phyloP scores from a whole-genome alignment of 345 rosid genomes.

The Nasturtium officinale region DNA sequence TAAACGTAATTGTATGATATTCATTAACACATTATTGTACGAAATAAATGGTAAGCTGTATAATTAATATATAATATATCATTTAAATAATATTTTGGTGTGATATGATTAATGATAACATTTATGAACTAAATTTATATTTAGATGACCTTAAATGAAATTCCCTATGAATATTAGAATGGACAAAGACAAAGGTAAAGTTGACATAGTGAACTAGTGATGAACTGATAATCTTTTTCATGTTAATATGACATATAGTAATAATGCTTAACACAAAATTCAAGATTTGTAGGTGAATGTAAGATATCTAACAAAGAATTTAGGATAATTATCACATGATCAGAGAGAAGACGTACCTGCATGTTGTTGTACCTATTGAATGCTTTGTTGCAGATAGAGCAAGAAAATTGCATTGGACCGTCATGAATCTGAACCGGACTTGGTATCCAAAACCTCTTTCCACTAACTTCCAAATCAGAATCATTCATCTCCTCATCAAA shows the following conservation, averaged over 20 bases:
- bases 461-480: conserved; percentile 37
- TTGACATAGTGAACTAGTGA: conserved; percentile 15
- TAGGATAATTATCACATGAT: conserved; percentile 3
- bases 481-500: conserved; percentile 12
- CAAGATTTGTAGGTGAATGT: conserved; percentile 6
- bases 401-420: conserved; percentile 97
- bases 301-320: conserved; percentile 4
- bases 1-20: no score
- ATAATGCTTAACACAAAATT: not conserved
- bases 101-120: not conserved
- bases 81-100: not conserved
- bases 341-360: conserved; percentile 63
- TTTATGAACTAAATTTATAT: no score
- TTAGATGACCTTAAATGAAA: not conserved
- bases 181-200: conserved; percentile 42
- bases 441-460: conserved; percentile 75
- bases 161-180: conserved; percentile 12
- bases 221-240: not conserved
- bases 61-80: not conserved
- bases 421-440: conserved; percentile 91
- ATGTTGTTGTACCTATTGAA: conserved; percentile 99
- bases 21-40: not conserved
- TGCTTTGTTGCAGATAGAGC: conserved; percentile 96
- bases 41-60: not conserved
- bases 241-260: conserved; percentile 15